Percentiles rank a stretch among this genome's conserved stretches.
Evolutionary conservation across 2,329 filamentous ascomycete species (phyloP).

Genomic region (Cladosporium velox): DNA sequence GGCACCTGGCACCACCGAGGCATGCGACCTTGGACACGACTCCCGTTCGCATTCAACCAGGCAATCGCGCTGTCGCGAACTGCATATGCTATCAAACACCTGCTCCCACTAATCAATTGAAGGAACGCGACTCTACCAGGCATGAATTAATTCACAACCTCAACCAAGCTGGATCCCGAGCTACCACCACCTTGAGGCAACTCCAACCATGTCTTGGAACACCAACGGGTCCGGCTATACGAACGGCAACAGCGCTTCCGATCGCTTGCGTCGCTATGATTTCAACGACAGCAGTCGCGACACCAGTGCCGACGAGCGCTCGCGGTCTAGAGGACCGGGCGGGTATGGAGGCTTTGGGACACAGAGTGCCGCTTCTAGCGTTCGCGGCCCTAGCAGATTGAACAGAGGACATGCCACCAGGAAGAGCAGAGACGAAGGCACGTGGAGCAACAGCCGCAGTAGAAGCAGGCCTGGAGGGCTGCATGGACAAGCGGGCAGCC

Average conservation of each 20-base stretch:
- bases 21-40: conserved; percentile 7
- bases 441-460: conserved; percentile 38
- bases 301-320: conserved; percentile 40
- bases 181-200: neutral
- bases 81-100: neutral
- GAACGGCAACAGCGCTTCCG: conserved; percentile 12
- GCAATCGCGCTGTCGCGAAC: neutral
- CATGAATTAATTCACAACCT: neutral
- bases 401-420: conserved; percentile 46
- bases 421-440: conserved; percentile 42
- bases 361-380: conserved; percentile 24
- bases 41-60: neutral
- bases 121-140: neutral
- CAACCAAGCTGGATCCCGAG: neutral
- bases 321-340: conserved; percentile 40
- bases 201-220: conserved; percentile 22
- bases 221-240: conserved; percentile 38
- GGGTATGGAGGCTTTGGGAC: conserved; percentile 42
- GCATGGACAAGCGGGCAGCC: conserved; percentile 43
- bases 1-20: neutral
- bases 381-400: conserved; percentile 40
- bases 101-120: neutral
- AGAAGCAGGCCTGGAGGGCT: conserved; percentile 31
- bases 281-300: conserved; percentile 39
- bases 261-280: conserved; percentile 38